These are phyloP conservation scores for Tolypocladium tundrense DNA, from an alignment of 2,329 filamentous ascomycete species.

Conservation along the genomic window DNA sequence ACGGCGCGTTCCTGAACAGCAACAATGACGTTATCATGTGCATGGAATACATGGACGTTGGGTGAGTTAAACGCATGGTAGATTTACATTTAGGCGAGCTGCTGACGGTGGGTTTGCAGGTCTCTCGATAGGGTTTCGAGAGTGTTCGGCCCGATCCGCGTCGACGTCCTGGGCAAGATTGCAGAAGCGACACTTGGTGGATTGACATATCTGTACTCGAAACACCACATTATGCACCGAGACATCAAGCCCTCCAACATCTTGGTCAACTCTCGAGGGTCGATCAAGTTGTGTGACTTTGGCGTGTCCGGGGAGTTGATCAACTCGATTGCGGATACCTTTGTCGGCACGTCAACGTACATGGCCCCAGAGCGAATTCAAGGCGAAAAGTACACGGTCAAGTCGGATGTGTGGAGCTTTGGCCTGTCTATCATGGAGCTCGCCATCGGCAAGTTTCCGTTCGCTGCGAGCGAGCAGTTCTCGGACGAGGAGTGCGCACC, in stretches of 20 bases:
- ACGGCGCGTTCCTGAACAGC: slow-evolving; percentile 92
- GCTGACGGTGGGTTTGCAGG: slow-evolving; percentile 32
- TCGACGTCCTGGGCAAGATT: slow-evolving; percentile 95
- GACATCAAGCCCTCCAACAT: slow-evolving; percentile 99
- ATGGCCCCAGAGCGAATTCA: slow-evolving; percentile 99
- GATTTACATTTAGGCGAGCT: background rate
- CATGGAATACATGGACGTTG: slow-evolving; percentile 99
- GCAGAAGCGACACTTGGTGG: slow-evolving; percentile 91
- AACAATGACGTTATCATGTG: slow-evolving; percentile 98
- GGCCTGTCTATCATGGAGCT: slow-evolving; percentile 93
- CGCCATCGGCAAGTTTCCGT: slow-evolving; percentile 94
- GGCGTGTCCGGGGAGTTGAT: slow-evolving; percentile 97
- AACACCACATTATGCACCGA: slow-evolving; percentile 96
- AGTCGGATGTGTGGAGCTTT: slow-evolving; percentile 98
- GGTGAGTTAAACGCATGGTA: slow-evolving; percentile 50
- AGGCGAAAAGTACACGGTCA: slow-evolving; percentile 92
- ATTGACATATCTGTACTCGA: slow-evolving; percentile 87
- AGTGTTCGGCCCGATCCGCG: slow-evolving; percentile 87
- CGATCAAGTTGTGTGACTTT: slow-evolving; percentile 97
- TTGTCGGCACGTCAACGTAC: slow-evolving; percentile 96
- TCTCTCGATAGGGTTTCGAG: slow-evolving; percentile 89
- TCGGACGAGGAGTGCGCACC: slow-evolving; percentile 72
- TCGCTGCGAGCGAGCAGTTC: slow-evolving; percentile 62
- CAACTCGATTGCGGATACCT: slow-evolving; percentile 96
- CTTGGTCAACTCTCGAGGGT: slow-evolving; percentile 83